Evolutionary conservation across 2,329 filamentous ascomycete species (phyloP), one percentile per base, ranked within the genome.

Genomic region (Alternaria conjuncta): DNA sequence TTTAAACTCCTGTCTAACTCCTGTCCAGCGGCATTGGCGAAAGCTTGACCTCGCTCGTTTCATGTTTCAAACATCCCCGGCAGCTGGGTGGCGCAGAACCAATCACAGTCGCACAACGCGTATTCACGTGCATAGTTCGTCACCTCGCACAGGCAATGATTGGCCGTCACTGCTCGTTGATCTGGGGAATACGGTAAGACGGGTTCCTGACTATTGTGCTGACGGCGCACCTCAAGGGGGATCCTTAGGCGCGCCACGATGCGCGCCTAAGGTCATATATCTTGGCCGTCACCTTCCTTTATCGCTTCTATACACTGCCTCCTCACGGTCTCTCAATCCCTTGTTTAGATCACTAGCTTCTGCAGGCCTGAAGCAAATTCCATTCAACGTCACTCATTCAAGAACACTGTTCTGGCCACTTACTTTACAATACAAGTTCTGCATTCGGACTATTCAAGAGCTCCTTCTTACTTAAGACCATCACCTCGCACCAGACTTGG

Each of bases 11-110:
- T 41, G 55, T 51, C 28, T 20, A 57, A 50, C 41, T 51, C 41
- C 30, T 41, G 55, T 55, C 28, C 23, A 57, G 23, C 55, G 36
- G 57, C 41, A 62, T 68, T 70, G 70, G 71, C 71, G 60, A 70
- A 71, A 68, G 68, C 65, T 73, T 71, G 58, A 58, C 54, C 21
- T 43, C 44, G 50, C 45, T 44, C 66, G 68, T 71, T 73, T 74
- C 70, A 70, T 63, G 69, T 72, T 73, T 74, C 67, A 66, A 72
- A 74, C 71, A 64, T 25, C 21, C 46, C 50, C 30, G 43, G 55
- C 47, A 51, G 28, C 55, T 59, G 8, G 21, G 50, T 36, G 25
- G 44, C 43, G 26, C 45, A 26, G 54, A 30, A 12, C 72, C 72
- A 74, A 73, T 74, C 65, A 69, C 41, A 44, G 15, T 51, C 9